Percentiles rank a stretch among this genome's conserved stretches.
phyloP scores from a whole-genome alignment of 441 rosid species.

The Pelargonium myrrhifolium region DNA sequence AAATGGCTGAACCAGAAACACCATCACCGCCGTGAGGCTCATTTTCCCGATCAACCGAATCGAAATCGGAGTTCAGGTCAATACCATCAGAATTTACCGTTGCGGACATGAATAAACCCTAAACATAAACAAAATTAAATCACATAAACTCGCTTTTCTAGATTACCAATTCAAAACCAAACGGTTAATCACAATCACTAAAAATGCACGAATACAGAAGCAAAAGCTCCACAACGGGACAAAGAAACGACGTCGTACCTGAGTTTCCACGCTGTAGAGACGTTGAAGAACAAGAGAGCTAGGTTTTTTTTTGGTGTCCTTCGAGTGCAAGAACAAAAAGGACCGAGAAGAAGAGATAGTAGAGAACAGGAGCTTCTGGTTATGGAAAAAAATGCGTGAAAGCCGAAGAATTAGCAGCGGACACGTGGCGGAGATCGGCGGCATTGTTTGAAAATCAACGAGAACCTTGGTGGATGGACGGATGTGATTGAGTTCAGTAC shows the following conservation, averaged over 20 bases:
- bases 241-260: neutral
- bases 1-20: constrained; percentile 17
- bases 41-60: constrained; percentile 23
- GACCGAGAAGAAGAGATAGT: neutral
- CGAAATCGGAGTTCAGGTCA: constrained; percentile 35
- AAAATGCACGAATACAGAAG: neutral
- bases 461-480: neutral
- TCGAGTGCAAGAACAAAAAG: neutral
- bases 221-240: neutral
- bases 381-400: neutral
- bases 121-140: constrained; percentile 16
- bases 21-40: constrained; percentile 9
- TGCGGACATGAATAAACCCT: constrained; percentile 34
- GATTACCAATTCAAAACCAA: neutral
- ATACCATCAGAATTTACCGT: constrained; percentile 24
- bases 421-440: constrained; percentile 32
- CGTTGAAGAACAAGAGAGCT: neutral
- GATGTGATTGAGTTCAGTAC: too few relatives aligned
- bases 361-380: neutral
- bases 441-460: neutral
- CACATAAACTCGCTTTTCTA: constrained; percentile 9
- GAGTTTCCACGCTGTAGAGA: neutral
- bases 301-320: neutral
- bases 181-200: neutral
- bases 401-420: neutral